Percentiles rank a stretch among this genome's conserved stretches.
Conservation (phyloP, 108 stramenopile species). For the Phaeodactylum tricornutum region DNA sequence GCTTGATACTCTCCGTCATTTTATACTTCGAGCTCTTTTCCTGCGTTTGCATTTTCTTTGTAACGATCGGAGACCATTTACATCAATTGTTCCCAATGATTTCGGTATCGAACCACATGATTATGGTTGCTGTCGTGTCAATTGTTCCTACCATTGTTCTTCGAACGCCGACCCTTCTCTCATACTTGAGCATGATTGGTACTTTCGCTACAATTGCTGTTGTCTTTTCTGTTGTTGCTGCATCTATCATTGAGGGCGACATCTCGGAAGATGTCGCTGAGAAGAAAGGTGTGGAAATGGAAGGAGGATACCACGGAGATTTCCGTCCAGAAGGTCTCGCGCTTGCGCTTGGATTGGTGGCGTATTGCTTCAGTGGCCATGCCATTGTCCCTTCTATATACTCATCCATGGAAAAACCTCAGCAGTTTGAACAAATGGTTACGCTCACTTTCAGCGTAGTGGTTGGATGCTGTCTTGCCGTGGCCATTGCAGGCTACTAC, state of each 20-base stretch:
- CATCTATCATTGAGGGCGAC: conserved; percentile 36
- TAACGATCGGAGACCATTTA: conserved; percentile 66
- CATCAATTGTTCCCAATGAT: conserved; percentile 46
- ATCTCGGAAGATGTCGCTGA: conserved; percentile 24
- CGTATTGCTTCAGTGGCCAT: conserved; percentile 73
- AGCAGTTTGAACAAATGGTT: conserved; percentile 65
- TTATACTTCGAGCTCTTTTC: conserved; percentile 80
- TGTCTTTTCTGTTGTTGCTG: conserved; percentile 40
- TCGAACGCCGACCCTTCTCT: conserved; percentile 54
- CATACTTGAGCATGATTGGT: conserved; percentile 64
- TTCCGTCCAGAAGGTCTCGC: conserved; percentile 34
- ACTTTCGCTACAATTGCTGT: conserved; percentile 60
- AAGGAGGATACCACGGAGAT: conserved; percentile 22
- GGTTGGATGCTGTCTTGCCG: conserved; percentile 34
- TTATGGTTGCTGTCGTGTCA: conserved; percentile 32
- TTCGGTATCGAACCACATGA: conserved; percentile 41
- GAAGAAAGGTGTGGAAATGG: conserved; percentile 6
- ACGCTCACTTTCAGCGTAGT: conserved; percentile 49
- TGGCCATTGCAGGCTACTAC: conserved; percentile 58
- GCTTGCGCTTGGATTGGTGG: conserved; percentile 56
- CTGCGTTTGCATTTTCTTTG: conserved; percentile 68
- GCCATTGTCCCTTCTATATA: conserved; percentile 75
- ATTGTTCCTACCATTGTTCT: conserved; percentile 45
- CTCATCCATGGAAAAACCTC: conserved; percentile 62
- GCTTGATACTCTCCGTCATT: conserved; percentile 41